Percentiles rank a stretch among this genome's conserved stretches.
Evolutionary conservation across 106 monocot species (phyloP).

Genomic region (Platanthera guangdongensis): DNA sequence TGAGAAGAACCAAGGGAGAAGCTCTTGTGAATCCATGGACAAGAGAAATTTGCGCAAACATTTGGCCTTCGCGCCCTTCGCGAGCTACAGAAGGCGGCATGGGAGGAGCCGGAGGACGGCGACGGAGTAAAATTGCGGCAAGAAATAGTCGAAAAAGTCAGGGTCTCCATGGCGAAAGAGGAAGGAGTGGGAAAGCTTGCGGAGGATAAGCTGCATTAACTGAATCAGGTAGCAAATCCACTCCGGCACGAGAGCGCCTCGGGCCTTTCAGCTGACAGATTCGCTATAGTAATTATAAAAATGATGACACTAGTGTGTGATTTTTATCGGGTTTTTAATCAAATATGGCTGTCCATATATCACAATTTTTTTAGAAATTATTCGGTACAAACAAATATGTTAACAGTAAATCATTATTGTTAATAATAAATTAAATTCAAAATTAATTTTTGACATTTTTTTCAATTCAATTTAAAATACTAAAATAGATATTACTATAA

Average conservation of each 20-base stretch:
- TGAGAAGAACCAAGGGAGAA: conserved; percentile 26
- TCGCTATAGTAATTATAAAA: too few relatives aligned
- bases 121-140: conserved; percentile 24
- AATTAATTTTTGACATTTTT: too few relatives aligned
- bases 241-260: neutral
- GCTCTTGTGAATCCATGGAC: conserved; percentile 20
- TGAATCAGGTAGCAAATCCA: neutral
- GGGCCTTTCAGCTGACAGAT: too few relatives aligned
- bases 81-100: conserved; percentile 1
- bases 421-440: too few relatives aligned
- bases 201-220: neutral
- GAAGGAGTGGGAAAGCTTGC: neutral
- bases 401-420: too few relatives aligned
- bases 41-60: conserved; percentile 17
- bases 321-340: too few relatives aligned
- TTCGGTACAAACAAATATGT: too few relatives aligned
- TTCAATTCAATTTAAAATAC: too few relatives aligned
- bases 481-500: too few relatives aligned
- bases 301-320: too few relatives aligned
- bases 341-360: too few relatives aligned
- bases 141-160: conserved; percentile 19
- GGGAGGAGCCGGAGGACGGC: conserved; percentile 5
- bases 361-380: too few relatives aligned
- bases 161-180: conserved; percentile 34
- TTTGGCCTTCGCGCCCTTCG: neutral